Conservation (phyloP, 2,329 filamentous ascomycete species). For the Ilyonectria robusta region DNA sequence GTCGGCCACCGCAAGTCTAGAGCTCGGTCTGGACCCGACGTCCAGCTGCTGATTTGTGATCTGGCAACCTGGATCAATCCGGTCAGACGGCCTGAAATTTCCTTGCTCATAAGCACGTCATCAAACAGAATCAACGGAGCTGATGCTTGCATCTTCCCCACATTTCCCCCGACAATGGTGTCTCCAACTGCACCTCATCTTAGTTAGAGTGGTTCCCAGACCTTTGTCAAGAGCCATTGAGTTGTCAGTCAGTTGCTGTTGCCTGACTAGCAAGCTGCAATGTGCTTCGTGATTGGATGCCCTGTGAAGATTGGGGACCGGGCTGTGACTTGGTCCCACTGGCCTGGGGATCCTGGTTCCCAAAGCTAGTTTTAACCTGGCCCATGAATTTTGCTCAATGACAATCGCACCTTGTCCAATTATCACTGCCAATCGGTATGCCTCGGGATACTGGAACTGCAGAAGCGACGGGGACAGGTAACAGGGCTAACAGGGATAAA, state of each 20-base stretch:
- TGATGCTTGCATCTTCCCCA: conserved; percentile 3
- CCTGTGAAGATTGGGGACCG: neutral
- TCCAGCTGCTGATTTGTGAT: conserved; percentile 1
- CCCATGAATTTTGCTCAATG: neutral
- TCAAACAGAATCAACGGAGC: conserved; percentile 18
- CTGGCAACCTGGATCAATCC: neutral
- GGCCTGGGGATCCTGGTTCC: neutral
- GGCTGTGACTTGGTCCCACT: neutral
- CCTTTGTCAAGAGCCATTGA: neutral
- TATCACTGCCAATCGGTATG: neutral
- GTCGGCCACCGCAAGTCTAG: neutral
- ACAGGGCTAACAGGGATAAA: neutral
- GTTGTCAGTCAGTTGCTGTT: conserved; percentile 4
- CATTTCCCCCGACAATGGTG: neutral
- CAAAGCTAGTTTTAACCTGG: neutral
- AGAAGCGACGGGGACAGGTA: neutral
- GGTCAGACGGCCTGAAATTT: conserved; percentile 1
- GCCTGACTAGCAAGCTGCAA: neutral
- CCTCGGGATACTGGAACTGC: neutral
- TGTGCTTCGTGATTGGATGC: neutral
- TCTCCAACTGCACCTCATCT: neutral
- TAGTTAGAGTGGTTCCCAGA: neutral
- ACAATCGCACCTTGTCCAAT: neutral
- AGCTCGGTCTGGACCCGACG: neutral
- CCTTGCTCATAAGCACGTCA: conserved; percentile 29